Base-by-base conservation (phyloP, 1,284 basidiomycete species). In the Ganoderma multipileum region DNA sequence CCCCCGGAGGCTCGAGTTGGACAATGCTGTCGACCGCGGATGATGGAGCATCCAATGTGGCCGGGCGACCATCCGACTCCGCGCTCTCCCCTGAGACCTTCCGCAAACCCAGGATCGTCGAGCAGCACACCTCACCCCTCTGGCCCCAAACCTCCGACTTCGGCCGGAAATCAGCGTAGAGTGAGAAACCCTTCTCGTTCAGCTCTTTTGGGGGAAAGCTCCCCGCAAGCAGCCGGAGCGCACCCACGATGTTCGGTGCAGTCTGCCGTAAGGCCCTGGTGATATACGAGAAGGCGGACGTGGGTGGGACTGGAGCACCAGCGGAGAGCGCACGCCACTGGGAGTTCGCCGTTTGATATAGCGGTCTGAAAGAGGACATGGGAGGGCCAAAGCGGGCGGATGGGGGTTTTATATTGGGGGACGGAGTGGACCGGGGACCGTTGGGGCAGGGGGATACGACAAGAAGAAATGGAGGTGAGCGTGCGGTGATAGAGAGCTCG, bases 281-380 rank as follows among this genome's bases (percentile, higher is more conserved):
- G 70, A 97, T 91, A 79, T 97, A 98, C 0, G 88, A 85, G 76
- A 91, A 96, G 2, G 95, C 93, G 62, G 86, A 81, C 57, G 87
- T 85, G 0, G 97, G 96, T 59, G 87, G 83, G 11, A 91, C 89
- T 7, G 95, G 92, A 16, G 86, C 84, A 18, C 91, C 91, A 57
- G 90, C 86, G 18, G 89, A 86, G 41, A 99, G 88, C 0, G 94
- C 97, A 30, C 95, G 89, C 92, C 96, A 98, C 33, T 75, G 71
- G 70, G 71, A 83, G 39, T 85, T 79, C 73, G 87, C 90, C 44
- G 86, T 92, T 75, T 87, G 90, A 81, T 90, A 95, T 14, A 99
- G 89, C 0, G 95, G 94, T 77, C 96, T 95, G 76, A 18, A 36
- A 44, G 54, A 63, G 68, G 66, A 52, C 30, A 54, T 30, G 36